These are phyloP conservation scores for Polyplosphaeria fusca DNA, from an alignment of 495 filamentous ascomycete species.

Conservation along the genomic window DNA sequence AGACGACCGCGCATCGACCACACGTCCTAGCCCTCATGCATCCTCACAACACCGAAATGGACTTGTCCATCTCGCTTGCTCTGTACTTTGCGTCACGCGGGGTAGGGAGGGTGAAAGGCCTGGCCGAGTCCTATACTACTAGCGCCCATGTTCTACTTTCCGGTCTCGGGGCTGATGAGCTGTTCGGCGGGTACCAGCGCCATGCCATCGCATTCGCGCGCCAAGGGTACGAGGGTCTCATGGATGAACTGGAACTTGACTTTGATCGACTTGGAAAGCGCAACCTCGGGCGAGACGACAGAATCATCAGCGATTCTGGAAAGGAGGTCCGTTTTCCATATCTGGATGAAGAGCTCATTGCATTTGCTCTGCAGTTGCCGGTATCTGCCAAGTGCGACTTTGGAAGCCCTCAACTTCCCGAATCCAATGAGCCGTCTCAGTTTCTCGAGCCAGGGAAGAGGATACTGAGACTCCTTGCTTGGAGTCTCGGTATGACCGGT, in stretches of 20 bases:
- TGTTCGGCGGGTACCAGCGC: slow-evolving; percentile 89
- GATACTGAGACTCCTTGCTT: slow-evolving; percentile 73
- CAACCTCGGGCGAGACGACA: slow-evolving; percentile 91
- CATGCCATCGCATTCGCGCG: slow-evolving; percentile 74
- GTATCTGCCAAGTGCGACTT: slow-evolving; percentile 88
- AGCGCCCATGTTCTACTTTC: slow-evolving; percentile 82
- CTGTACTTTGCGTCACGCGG: slow-evolving; percentile 92
- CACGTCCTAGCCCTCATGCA: slow-evolving; percentile 72
- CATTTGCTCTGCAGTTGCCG: slow-evolving; percentile 69
- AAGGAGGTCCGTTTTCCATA: slow-evolving; percentile 90
- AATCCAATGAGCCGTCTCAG: slow-evolving; percentile 31
- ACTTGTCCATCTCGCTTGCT: slow-evolving; percentile 89
- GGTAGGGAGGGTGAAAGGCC: slow-evolving; percentile 51
- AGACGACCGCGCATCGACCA: slow-evolving; percentile 66
- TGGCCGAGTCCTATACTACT: slow-evolving; percentile 54
- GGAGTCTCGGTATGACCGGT: slow-evolving; percentile 62
- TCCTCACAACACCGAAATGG: slow-evolving; percentile 98
- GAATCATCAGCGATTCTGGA: slow-evolving; percentile 85
- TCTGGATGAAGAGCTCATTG: slow-evolving; percentile 80
- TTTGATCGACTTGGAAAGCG: slow-evolving; percentile 82
- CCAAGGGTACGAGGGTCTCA: slow-evolving; percentile 63
- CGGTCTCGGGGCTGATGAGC: slow-evolving; percentile 91
- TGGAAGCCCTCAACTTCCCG: slow-evolving; percentile 32
- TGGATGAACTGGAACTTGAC: slow-evolving; percentile 83
- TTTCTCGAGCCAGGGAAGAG: slow-evolving; percentile 73